Evolutionary conservation across 768 basidiomycete genomes (phyloP).

Genomic region (Russula earlei): DNA sequence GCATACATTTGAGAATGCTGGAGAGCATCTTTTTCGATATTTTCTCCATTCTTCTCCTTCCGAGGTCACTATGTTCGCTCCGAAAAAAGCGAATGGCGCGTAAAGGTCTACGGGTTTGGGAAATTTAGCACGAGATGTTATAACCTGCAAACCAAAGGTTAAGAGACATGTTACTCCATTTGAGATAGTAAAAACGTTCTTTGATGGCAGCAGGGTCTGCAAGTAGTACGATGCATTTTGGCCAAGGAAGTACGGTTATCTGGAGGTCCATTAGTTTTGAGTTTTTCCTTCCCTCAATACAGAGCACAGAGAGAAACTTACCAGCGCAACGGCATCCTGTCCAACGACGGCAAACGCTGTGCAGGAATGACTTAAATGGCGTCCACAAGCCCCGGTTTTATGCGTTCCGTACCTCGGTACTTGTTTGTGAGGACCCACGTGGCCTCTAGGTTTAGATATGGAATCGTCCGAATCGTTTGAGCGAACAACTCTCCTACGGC

Average conservation of each 20-base stretch:
- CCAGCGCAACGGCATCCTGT: conserved; percentile 1
- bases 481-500: neutral
- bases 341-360: conserved; percentile 8
- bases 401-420: neutral
- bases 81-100: conserved; percentile 38
- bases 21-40: conserved; percentile 50
- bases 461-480: no score
- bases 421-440: neutral
- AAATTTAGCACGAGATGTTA: conserved; percentile 40
- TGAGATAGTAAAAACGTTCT: neutral
- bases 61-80: conserved; percentile 52
- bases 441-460: neutral
- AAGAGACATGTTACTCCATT: neutral
- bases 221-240: neutral
- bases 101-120: conserved; percentile 48
- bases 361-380: neutral
- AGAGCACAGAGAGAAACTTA: neutral
- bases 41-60: conserved; percentile 60
- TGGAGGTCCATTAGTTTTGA: neutral
- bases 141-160: conserved; percentile 35
- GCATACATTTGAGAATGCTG: conserved; percentile 54
- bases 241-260: neutral
- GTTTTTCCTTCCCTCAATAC: neutral
- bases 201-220: conserved; percentile 16
- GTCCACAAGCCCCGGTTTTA: no score